These are phyloP conservation scores for Yarrowia sp. DNA, from an alignment of 805 yeast genomes.

Conservation along the genomic window DNA sequence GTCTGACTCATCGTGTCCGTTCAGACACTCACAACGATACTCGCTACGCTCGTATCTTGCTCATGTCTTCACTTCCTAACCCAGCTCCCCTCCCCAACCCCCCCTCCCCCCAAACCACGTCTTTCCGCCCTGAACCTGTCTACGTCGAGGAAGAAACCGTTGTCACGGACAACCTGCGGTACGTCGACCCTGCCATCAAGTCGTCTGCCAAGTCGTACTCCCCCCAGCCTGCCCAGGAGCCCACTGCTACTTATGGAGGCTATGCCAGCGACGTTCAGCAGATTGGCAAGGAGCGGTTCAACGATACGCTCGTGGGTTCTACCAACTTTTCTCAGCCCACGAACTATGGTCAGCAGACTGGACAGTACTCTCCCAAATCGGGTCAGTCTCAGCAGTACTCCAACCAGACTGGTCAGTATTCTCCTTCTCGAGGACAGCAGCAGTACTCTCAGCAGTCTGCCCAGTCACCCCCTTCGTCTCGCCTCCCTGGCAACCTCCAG, in stretches of 20 bases:
- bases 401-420: too few species aligned
- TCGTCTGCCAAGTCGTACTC: constrained; percentile 3
- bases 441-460: background rate
- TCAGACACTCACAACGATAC: background rate
- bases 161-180: constrained; percentile 21
- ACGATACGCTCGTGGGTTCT: background rate
- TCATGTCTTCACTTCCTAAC: background rate
- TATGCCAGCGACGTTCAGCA: constrained; percentile 18
- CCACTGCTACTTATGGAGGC: constrained; percentile 23
- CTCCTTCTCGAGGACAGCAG: background rate
- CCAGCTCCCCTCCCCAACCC: constrained; percentile 32
- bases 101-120: constrained; percentile 3
- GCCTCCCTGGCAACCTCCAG: constrained; percentile 16
- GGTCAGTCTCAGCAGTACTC: background rate
- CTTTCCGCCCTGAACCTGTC: background rate
- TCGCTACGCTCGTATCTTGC: background rate
- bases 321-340: background rate
- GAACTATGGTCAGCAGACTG: too few species aligned
- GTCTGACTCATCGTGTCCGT: background rate
- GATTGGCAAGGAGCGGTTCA: constrained; percentile 26
- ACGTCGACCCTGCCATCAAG: constrained; percentile 15
- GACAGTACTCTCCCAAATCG: background rate
- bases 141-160: background rate
- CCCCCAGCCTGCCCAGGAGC: constrained; percentile 11
- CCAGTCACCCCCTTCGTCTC: background rate